Conservation (phyloP, 1,284 basidiomycete genomes). For the Mycena sp. region DNA sequence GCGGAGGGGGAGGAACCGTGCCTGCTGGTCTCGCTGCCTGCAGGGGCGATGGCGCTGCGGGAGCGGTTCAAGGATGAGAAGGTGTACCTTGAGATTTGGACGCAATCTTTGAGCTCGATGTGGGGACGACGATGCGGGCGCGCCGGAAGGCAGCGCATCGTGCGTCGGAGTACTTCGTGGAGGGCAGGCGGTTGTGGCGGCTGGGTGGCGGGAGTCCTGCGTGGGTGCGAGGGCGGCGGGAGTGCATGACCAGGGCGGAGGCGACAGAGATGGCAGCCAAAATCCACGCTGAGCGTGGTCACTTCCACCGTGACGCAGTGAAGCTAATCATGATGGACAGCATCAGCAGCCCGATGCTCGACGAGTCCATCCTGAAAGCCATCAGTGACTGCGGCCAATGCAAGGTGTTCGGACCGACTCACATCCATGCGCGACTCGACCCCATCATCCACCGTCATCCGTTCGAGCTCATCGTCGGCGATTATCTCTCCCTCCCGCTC, state of each 20-base stretch:
- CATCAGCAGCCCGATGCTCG: slow-evolving; percentile 39
- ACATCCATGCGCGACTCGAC: too few relatives aligned
- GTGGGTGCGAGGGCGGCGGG: slow-evolving; percentile 18
- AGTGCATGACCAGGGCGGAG: slow-evolving; percentile 32
- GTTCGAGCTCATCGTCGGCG: too few relatives aligned
- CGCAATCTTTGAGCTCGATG: slow-evolving; percentile 45
- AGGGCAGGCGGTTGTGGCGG: too few relatives aligned
- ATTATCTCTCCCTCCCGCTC: slow-evolving; percentile 44
- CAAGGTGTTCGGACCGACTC: too few relatives aligned
- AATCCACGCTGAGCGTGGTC: slow-evolving; percentile 36
- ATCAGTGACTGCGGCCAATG: too few relatives aligned
- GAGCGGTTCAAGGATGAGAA: slow-evolving; percentile 37
- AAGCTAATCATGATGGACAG: slow-evolving; percentile 38
- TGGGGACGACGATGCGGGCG: too few relatives aligned
- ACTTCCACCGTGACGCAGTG: slow-evolving; percentile 41
- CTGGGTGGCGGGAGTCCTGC: too few relatives aligned
- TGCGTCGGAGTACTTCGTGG: too few relatives aligned
- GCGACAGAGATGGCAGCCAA: slow-evolving; percentile 27
- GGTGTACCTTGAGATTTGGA: slow-evolving; percentile 36
- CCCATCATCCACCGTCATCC: too few relatives aligned
- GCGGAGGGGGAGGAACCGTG: background rate
- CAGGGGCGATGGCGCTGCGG: slow-evolving; percentile 15
- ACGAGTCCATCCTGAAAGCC: slow-evolving; percentile 39
- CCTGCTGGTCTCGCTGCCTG: background rate
- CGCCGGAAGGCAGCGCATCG: too few relatives aligned